Evolutionary conservation across 768 basidiomycete species (phyloP).

Genomic region (Mycena albidolilacea): DNA sequence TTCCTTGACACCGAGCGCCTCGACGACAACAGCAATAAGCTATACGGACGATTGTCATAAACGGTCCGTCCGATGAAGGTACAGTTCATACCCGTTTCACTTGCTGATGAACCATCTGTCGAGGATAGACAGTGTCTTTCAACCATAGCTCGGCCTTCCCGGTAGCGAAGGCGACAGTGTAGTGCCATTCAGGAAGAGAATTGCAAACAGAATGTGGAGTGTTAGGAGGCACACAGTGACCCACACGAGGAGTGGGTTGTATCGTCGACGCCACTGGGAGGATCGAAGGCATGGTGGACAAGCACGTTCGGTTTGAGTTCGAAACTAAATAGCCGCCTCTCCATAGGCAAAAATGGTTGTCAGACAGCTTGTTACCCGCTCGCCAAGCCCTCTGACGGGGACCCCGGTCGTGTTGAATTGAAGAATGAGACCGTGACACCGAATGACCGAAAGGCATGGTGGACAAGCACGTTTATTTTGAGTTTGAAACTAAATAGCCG

Average conservation of each 20-base stretch:
- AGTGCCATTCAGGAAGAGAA: slow-evolving; percentile 28
- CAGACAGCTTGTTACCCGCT: no score
- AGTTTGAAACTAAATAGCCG: no score
- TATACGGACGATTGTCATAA: neutral
- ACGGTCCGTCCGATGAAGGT: neutral
- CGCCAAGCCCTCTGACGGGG: no score
- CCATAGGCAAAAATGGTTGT: no score
- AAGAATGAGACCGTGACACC: no score
- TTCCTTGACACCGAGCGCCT: neutral
- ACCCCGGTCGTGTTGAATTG: no score
- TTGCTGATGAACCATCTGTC: slow-evolving; percentile 17
- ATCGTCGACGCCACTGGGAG: neutral
- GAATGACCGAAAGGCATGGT: no score
- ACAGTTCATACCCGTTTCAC: slow-evolving; percentile 12
- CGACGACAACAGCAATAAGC: slow-evolving; percentile 14
- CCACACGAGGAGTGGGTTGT: slow-evolving; percentile 17
- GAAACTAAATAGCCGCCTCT: no score
- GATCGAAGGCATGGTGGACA: no score
- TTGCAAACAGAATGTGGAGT: slow-evolving; percentile 30
- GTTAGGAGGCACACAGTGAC: slow-evolving; percentile 19
- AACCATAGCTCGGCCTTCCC: neutral
- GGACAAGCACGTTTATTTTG: no score
- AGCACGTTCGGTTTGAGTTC: no score
- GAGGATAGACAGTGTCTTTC: slow-evolving; percentile 26
- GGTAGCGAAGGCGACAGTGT: slow-evolving; percentile 1